phyloP scores from a whole-genome alignment of 73 alveolate species.

The Durusdinium trenchii region DNA sequence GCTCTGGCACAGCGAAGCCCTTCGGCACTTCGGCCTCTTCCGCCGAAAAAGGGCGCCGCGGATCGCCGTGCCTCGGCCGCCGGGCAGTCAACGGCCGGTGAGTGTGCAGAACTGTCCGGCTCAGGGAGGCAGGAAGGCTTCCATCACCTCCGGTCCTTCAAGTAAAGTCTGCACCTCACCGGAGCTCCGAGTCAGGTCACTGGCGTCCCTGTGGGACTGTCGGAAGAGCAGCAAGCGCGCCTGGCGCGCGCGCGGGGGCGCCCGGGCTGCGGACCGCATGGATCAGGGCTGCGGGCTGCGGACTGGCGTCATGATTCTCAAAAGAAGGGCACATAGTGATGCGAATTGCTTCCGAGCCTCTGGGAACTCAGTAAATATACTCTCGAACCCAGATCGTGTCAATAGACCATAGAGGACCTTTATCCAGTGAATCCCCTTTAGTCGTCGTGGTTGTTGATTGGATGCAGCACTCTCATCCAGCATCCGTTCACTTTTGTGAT shows the following conservation, averaged over 20 bases:
- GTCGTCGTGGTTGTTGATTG: too few relatives aligned
- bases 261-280: not conserved
- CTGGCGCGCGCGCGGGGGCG: conserved; percentile 69
- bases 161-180: not conserved
- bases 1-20: not conserved
- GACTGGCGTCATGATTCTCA: too few relatives aligned
- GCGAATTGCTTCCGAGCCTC: too few relatives aligned
- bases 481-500: too few relatives aligned
- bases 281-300: too few relatives aligned
- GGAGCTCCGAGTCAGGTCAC: conserved; percentile 20
- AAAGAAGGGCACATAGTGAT: too few relatives aligned
- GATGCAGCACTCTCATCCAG: too few relatives aligned
- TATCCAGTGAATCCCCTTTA: too few relatives aligned
- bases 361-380: too few relatives aligned
- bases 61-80: conserved; percentile 19
- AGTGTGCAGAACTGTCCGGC: not conserved
- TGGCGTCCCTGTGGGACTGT: conserved; percentile 58
- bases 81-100: not conserved
- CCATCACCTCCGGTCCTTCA: too few relatives aligned
- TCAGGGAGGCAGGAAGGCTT: not conserved
- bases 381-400: too few relatives aligned
- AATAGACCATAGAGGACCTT: too few relatives aligned
- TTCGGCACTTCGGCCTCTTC: conserved; percentile 23
- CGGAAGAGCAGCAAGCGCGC: conserved; percentile 83
- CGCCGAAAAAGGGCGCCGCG: conserved; percentile 52